These are phyloP conservation scores for Rhipidocladum racemiflorum DNA, from an alignment of 176 grass and related monocot species.

Conservation along the genomic window DNA sequence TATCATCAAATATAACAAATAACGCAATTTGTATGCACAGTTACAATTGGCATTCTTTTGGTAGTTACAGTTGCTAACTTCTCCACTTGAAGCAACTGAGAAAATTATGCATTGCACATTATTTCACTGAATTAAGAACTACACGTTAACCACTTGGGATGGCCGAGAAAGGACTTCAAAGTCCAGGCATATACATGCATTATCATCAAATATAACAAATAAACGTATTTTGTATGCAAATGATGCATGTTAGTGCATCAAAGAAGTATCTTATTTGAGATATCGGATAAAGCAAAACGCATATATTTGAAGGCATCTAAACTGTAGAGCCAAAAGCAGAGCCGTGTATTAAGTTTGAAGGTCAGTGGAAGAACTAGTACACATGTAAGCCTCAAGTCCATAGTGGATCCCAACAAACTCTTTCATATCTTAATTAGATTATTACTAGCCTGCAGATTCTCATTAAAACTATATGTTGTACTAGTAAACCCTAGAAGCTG, in stretches of 20 bases:
- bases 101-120: too few species aligned
- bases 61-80: neutral
- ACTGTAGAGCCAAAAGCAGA: neutral
- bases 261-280: neutral
- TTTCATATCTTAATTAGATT: neutral
- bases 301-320: neutral
- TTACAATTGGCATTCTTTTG: neutral
- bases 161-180: neutral
- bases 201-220: neutral
- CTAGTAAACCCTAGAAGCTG: too few species aligned
- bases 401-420: neutral
- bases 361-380: neutral
- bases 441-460: neutral
- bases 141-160: neutral
- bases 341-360: neutral
- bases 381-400: neutral
- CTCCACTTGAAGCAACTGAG: too few species aligned
- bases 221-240: neutral
- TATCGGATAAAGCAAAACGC: neutral
- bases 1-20: too few species aligned
- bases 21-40: too few species aligned
- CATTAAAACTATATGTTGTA: neutral
- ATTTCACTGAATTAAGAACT: neutral
- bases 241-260: neutral
- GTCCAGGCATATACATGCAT: neutral